Percentiles rank a stretch among this genome's conserved stretches.
Conservation (phyloP, 2,329 filamentous ascomycete species). For the Setomelanomma holmii region DNA sequence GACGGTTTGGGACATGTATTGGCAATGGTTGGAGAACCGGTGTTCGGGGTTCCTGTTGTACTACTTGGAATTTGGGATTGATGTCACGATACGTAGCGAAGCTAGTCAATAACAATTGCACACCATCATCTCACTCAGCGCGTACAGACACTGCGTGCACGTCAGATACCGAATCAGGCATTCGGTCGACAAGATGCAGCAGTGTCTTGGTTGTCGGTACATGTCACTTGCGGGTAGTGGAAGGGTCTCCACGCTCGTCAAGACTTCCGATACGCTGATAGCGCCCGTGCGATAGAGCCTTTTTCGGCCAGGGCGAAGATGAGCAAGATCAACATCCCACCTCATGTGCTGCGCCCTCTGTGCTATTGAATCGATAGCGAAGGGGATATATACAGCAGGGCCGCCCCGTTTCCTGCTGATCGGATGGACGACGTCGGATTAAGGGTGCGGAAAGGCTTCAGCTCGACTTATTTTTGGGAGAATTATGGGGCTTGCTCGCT, state of each 20-base stretch:
- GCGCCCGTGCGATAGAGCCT: neutral
- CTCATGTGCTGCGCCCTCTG: conserved; percentile 5
- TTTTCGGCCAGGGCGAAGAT: too few species aligned
- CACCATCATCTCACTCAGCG: too few species aligned
- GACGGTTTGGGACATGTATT: conserved; percentile 1
- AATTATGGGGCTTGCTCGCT: neutral
- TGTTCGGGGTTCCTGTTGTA: conserved; percentile 7
- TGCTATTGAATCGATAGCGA: conserved; percentile 9
- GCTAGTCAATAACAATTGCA: too few species aligned
- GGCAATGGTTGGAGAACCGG: conserved; percentile 4
- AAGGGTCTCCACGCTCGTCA: conserved; percentile 3
- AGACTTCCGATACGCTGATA: conserved; percentile 7
- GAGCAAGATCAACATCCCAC: neutral
- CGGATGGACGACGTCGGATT: conserved; percentile 20
- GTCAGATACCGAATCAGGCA: too few species aligned
- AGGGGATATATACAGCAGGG: neutral
- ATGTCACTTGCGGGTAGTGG: conserved; percentile 4
- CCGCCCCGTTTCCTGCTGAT: conserved; percentile 1
- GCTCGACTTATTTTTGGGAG: conserved; percentile 18
- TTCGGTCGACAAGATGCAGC: too few species aligned
- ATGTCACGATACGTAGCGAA: conserved; percentile 13
- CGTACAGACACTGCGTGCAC: too few species aligned
- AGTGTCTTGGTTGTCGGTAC: conserved; percentile 1
- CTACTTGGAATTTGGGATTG: neutral
- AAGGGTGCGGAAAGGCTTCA: conserved; percentile 12